Conservation (phyloP, 1,284 basidiomycete genomes). For the Sutorius eximius region DNA sequence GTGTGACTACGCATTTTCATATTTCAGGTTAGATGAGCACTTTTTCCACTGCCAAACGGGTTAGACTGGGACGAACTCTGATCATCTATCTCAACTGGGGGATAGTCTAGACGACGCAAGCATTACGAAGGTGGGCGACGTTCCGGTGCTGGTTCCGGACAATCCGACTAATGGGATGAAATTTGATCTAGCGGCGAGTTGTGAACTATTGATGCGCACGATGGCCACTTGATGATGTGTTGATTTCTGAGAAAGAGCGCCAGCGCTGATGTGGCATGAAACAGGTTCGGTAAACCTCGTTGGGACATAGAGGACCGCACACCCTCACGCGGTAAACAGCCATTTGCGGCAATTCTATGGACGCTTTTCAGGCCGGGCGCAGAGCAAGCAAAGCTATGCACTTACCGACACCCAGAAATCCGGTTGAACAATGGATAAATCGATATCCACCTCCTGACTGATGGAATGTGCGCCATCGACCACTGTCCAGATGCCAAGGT, state of each 20-base stretch:
- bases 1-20: background rate
- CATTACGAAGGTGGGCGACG: background rate
- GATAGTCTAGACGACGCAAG: background rate
- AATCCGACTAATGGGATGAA: background rate
- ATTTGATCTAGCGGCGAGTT: background rate
- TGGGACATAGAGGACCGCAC: background rate
- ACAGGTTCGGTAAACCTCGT: background rate
- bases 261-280: background rate
- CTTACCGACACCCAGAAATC: background rate
- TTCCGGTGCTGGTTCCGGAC: background rate
- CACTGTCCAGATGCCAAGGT: background rate
- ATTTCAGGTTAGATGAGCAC: background rate
- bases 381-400: background rate
- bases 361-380: background rate
- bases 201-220: background rate
- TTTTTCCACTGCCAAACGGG: background rate
- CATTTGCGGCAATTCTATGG: background rate
- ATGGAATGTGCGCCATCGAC: background rate
- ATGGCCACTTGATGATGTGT: background rate
- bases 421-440: background rate
- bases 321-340: background rate
- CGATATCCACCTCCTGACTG: background rate
- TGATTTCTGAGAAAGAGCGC: background rate
- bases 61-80: background rate
- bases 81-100: too few relatives aligned